Evolutionary conservation across 129 eudicot genomes (phyloP).

Genomic region (Artemisia argyi): DNA sequence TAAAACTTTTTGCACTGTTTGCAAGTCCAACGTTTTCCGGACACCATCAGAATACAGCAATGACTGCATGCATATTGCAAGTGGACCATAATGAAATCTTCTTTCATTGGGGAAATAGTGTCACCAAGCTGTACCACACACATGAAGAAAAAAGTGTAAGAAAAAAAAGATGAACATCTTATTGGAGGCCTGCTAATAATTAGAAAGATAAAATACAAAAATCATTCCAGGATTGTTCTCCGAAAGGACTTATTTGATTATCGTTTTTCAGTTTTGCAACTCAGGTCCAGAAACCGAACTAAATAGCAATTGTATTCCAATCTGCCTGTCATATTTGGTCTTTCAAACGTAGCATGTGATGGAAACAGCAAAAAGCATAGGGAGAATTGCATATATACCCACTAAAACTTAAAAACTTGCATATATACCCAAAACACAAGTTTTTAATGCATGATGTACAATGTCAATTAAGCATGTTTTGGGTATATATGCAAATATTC

Average conservation of each 20-base stretch:
- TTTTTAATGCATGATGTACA: no score
- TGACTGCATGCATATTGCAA: constrained; percentile 93
- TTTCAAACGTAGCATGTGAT: no score
- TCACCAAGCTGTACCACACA: constrained; percentile 81
- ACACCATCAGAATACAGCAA: constrained; percentile 85
- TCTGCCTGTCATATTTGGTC: no score
- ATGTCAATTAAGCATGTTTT: no score
- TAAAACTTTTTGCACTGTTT: constrained; percentile 82
- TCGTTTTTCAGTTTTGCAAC: no score
- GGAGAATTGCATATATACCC: no score
- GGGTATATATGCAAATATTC: no score
- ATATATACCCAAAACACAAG: no score
- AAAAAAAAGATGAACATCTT: constrained; percentile 5
- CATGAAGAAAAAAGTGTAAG: constrained; percentile 9
- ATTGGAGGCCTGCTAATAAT: constrained; percentile 13
- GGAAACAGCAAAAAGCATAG: no score
- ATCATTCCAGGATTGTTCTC: not conserved
- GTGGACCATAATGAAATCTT: constrained; percentile 99
- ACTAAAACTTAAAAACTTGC: no score
- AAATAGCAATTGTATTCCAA: no score
- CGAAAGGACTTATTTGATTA: not conserved
- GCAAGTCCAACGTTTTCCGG: constrained; percentile 95
- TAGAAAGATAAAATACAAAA: not conserved
- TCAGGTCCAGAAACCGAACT: no score
- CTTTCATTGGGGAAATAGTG: constrained; percentile 89